Evolutionary conservation across 2,329 filamentous ascomycete genomes (phyloP).

Genomic region (Ophioceras dolichostomum): DNA sequence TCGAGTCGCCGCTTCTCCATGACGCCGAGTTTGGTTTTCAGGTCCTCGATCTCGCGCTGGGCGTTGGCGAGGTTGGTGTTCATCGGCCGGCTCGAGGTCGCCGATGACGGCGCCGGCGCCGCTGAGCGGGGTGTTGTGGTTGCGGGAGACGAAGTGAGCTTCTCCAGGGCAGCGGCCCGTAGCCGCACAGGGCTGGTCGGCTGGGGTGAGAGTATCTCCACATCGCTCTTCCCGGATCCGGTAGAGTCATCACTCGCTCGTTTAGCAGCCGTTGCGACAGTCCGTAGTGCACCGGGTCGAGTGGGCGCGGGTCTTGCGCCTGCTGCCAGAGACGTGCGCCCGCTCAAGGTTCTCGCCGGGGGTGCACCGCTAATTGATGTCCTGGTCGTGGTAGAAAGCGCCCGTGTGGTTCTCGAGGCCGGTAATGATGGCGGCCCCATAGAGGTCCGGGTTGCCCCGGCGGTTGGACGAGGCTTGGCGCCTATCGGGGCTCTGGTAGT

Average conservation of each 20-base stretch:
- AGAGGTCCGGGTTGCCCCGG: conserved; percentile 42
- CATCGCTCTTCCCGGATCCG: conserved; percentile 31
- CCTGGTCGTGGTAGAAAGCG: conserved; percentile 27
- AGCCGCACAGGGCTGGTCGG: conserved; percentile 36
- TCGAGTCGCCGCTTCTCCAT: conserved; percentile 80
- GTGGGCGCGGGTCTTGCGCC: conserved; percentile 16
- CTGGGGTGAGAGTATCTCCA: conserved; percentile 35
- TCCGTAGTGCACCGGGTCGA: conserved; percentile 16
- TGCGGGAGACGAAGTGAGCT: conserved; percentile 23
- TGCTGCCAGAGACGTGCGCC: conserved; percentile 24
- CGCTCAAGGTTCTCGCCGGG: conserved; percentile 24
- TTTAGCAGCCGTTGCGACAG: conserved; percentile 16
- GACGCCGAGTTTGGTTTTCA: conserved; percentile 77
- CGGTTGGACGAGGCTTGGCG: conserved; percentile 40
- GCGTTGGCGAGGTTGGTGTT: conserved; percentile 35
- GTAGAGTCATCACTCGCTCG: conserved; percentile 20
- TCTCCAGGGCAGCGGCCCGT: conserved; percentile 39
- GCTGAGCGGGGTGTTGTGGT: conserved; percentile 1
- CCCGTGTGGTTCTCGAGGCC: conserved; percentile 27
- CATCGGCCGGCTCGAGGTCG: conserved; percentile 2
- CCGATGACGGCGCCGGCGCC: background rate
- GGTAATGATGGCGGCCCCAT: conserved; percentile 55
- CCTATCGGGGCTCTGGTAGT: conserved; percentile 29
- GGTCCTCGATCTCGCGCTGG: conserved; percentile 65
- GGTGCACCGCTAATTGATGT: conserved; percentile 11